Evolutionary conservation across 768 basidiomycete genomes (phyloP).

Genomic region (Kwoniella mangroviensis): DNA sequence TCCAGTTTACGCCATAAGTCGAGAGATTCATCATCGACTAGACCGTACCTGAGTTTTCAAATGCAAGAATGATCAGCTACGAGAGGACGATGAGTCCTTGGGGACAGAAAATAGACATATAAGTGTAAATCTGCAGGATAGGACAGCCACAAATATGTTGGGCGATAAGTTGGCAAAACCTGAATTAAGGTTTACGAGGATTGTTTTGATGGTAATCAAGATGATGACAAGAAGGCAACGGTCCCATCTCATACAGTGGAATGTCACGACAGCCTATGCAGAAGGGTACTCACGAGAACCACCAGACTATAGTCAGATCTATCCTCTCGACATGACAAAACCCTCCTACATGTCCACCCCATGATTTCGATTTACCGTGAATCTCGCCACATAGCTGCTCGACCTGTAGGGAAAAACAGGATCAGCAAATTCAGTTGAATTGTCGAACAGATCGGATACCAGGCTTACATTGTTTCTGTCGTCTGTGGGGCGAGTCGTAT

Average conservation of each 20-base stretch:
- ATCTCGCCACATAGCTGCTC: slow-evolving; percentile 23
- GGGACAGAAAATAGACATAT: too few species aligned
- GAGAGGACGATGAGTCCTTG: too few species aligned
- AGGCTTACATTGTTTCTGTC: neutral
- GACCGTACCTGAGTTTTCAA: slow-evolving; percentile 30
- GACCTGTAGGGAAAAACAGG: neutral
- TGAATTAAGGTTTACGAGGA: too few species aligned
- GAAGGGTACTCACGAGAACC: slow-evolving; percentile 34
- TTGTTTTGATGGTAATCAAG: too few species aligned
- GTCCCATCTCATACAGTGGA: too few species aligned
- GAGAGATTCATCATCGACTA: slow-evolving; percentile 32
- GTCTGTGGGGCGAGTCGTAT: too few species aligned
- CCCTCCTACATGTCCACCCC: slow-evolving; percentile 32
- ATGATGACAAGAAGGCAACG: neutral
- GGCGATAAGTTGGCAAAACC: neutral
- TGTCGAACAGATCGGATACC: neutral
- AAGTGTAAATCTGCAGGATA: too few species aligned
- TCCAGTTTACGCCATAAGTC: slow-evolving; percentile 24
- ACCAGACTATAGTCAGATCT: slow-evolving; percentile 29
- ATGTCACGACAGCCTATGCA: too few species aligned
- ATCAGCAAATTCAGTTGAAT: neutral
- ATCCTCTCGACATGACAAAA: slow-evolving; percentile 27
- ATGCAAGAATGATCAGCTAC: neutral
- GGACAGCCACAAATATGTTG: neutral
- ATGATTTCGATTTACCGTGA: slow-evolving; percentile 6